Evolutionary conservation across 768 basidiomycete species (phyloP).

Genomic region (Strobilomyces confusus): DNA sequence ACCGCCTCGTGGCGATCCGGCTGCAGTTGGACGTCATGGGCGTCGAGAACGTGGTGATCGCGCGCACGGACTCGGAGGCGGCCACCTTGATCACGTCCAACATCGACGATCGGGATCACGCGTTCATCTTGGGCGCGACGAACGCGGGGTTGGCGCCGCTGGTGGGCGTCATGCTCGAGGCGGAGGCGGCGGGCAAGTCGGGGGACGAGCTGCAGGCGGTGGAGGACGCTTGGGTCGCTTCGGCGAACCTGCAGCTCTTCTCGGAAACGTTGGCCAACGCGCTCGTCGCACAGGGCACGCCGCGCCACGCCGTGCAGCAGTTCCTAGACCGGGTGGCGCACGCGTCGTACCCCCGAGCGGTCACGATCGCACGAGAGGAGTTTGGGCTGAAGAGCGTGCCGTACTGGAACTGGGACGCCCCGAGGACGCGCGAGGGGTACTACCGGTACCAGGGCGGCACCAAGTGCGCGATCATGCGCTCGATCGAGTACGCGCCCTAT

Average conservation of each 20-base stretch:
- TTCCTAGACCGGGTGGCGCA: slow-evolving; percentile 64
- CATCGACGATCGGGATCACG: slow-evolving; percentile 95
- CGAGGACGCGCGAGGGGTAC: slow-evolving; percentile 92
- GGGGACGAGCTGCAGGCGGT: slow-evolving; percentile 80
- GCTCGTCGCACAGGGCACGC: slow-evolving; percentile 54
- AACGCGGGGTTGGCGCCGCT: slow-evolving; percentile 68
- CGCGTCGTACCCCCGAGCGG: slow-evolving; percentile 64
- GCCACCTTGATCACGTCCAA: slow-evolving; percentile 96
- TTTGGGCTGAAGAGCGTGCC: slow-evolving; percentile 72
- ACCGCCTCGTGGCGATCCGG: slow-evolving; percentile 94
- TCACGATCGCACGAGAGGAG: slow-evolving; percentile 72
- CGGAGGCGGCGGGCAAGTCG: slow-evolving; percentile 73
- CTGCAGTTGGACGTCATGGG: slow-evolving; percentile 99
- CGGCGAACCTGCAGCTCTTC: slow-evolving; percentile 81
- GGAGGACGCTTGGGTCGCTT: slow-evolving; percentile 81
- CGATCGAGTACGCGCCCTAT: slow-evolving; percentile 90
- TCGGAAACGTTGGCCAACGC: slow-evolving; percentile 68
- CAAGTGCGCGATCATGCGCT: slow-evolving; percentile 88
- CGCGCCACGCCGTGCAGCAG: slow-evolving; percentile 46
- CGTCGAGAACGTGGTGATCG: slow-evolving; percentile 88
- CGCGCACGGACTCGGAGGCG: slow-evolving; percentile 95
- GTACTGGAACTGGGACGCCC: slow-evolving; percentile 94
- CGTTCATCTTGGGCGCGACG: slow-evolving; percentile 92
- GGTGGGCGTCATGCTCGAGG: slow-evolving; percentile 77
- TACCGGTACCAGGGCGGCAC: slow-evolving; percentile 98